Conservation (phyloP, 2,329 filamentous ascomycete genomes). For the Colletotrichum magnum region DNA sequence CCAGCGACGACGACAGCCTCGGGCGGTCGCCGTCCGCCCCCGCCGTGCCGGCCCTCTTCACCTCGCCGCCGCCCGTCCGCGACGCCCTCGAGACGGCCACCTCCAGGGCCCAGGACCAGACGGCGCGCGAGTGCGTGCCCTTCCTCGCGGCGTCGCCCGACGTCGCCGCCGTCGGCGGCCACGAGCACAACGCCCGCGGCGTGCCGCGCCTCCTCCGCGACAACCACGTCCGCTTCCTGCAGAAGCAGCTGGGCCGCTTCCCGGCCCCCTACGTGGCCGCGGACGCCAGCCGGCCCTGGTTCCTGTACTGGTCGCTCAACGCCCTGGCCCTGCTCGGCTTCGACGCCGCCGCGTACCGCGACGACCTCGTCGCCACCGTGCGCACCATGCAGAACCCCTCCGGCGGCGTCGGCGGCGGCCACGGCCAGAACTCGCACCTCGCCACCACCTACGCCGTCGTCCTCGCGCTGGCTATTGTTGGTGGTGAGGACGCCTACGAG, state of each 20-base stretch:
- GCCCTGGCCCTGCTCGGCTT: constrained; percentile 83
- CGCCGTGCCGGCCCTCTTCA: constrained; percentile 70
- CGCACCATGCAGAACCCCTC: constrained; percentile 83
- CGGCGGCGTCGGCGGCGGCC: constrained; percentile 94
- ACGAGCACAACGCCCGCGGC: constrained; percentile 77
- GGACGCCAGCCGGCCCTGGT: constrained; percentile 93
- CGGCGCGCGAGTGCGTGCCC: constrained; percentile 77
- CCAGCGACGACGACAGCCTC: constrained; percentile 33
- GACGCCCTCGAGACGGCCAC: constrained; percentile 79
- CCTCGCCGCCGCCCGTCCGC: constrained; percentile 70
- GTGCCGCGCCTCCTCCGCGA: constrained; percentile 80
- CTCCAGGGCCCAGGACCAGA: constrained; percentile 82
- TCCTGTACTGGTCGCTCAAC: constrained; percentile 91
- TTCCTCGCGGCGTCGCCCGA: constrained; percentile 66
- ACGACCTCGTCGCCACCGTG: constrained; percentile 81
- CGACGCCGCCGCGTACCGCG: constrained; percentile 77
- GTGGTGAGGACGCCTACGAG: constrained; percentile 79
- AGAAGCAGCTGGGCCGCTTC: constrained; percentile 70
- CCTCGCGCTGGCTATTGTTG: constrained; percentile 83
- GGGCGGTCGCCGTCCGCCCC: constrained; percentile 32
- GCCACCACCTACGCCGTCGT: constrained; percentile 90
- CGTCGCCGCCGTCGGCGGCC: constrained; percentile 16
- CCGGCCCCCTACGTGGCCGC: constrained; percentile 79
- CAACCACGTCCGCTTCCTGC: constrained; percentile 74
- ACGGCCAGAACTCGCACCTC: constrained; percentile 89